Percentiles rank a stretch among this genome's conserved stretches.
Evolutionary conservation across 805 yeast species (phyloP).

Genomic region (Saturnispora sanitii): DNA sequence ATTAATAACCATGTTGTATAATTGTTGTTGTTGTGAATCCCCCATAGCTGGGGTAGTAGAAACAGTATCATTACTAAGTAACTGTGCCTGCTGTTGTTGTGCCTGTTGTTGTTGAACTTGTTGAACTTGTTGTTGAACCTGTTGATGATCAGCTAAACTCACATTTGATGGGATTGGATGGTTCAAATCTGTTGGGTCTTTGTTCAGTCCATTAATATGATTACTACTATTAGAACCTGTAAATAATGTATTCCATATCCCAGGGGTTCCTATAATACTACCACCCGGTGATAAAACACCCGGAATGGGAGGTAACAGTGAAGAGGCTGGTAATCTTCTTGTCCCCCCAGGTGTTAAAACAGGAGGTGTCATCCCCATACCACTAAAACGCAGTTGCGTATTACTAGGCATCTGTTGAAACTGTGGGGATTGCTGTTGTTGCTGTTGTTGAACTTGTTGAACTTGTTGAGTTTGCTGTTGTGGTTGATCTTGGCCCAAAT

Average conservation of each 20-base stretch:
- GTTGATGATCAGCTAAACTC: background rate
- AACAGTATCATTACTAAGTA: too few species aligned
- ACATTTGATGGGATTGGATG: constrained; percentile 1
- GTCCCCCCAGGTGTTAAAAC: constrained; percentile 46
- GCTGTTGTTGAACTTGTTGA: constrained; percentile 10
- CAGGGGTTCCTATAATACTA: constrained; percentile 43
- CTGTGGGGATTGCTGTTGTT: background rate
- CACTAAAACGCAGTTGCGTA: background rate
- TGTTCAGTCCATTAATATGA: too few species aligned
- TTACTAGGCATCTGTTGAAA: constrained; percentile 20
- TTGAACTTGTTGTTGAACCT: constrained; percentile 3
- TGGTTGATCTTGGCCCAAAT: background rate
- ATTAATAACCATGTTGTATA: constrained; percentile 18
- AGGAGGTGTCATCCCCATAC: constrained; percentile 27
- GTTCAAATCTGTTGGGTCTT: constrained; percentile 4
- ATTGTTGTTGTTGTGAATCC: constrained; percentile 15
- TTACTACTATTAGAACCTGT: too few species aligned
- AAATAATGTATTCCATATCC: constrained; percentile 40
- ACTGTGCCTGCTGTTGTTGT: constrained; percentile 12
- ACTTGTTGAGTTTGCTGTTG: constrained; percentile 5
- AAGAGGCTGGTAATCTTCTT: constrained; percentile 26
- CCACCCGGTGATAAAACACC: constrained; percentile 37
- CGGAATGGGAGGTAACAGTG: constrained; percentile 38
- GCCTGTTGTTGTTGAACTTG: constrained; percentile 3
- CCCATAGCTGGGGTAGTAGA: constrained; percentile 12